These are phyloP conservation scores for Neurospora crassa DNA, from an alignment of 2,329 filamentous ascomycete species.

Conservation along the genomic window DNA sequence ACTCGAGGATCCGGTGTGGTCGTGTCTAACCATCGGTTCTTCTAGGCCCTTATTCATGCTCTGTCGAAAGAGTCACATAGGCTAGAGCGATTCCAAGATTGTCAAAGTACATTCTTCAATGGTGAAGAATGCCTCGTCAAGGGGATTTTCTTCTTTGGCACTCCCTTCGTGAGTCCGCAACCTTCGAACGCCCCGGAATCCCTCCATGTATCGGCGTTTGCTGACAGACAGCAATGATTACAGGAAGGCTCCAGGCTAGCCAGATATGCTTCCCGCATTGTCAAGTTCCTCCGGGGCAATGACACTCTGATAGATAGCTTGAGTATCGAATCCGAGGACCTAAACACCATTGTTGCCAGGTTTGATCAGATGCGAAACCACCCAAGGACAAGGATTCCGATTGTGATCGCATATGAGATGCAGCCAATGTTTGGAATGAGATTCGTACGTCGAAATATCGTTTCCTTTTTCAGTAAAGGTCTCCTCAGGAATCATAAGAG, in stretches of 20 bases:
- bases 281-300: constrained; percentile 6
- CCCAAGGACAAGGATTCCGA: constrained; percentile 3
- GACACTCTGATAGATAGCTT: constrained; percentile 5
- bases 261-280: neutral
- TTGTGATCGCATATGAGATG: constrained; percentile 6
- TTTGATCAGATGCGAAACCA: constrained; percentile 8
- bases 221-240: neutral
- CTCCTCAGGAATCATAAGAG: neutral
- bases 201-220: neutral
- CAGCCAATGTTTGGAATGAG: constrained; percentile 4
- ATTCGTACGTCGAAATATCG: constrained; percentile 1
- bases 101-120: constrained; percentile 2
- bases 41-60: constrained; percentile 6
- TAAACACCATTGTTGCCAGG: constrained; percentile 5
- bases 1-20: neutral
- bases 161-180: constrained; percentile 5
- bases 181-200: neutral
- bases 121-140: constrained; percentile 6
- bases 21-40: neutral
- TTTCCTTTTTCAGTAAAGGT: neutral
- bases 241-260: constrained; percentile 8
- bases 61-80: neutral
- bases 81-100: neutral
- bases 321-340: constrained; percentile 3
- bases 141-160: constrained; percentile 9